Percentiles rank a stretch among this genome's conserved stretches.
Conservation (phyloP, 78 protist genomes). For the Speleostelium caveatum region DNA sequence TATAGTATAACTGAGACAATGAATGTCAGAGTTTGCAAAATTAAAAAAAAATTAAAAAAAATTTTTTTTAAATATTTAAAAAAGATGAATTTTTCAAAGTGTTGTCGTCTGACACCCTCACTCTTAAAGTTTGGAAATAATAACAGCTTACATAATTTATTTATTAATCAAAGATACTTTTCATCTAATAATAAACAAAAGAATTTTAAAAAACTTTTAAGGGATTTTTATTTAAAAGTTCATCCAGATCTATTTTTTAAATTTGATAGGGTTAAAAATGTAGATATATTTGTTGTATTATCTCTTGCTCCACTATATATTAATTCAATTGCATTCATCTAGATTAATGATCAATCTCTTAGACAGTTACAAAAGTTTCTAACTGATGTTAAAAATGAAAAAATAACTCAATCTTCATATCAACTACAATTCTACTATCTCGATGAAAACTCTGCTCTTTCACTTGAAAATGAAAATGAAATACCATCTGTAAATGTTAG, state of each 20-base stretch:
- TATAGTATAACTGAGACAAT: neutral
- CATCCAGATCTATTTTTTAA: neutral
- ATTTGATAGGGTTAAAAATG: neutral
- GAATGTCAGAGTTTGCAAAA: neutral
- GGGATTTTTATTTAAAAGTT: neutral
- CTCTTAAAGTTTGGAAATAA: too few species aligned
- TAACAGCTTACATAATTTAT: too few species aligned
- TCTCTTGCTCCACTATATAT: neutral
- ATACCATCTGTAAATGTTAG: constrained; percentile 1
- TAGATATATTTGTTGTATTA: too few species aligned
- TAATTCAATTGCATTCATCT: neutral
- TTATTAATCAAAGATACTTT: neutral
- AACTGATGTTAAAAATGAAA: constrained; percentile 34
- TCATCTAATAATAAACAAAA: too few species aligned
- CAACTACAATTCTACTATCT: neutral
- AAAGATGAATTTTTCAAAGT: too few species aligned
- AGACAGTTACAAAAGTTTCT: constrained; percentile 20
- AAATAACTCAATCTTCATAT: neutral
- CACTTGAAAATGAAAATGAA: constrained; percentile 1
- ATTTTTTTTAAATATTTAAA: too few species aligned
- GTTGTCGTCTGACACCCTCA: too few species aligned
- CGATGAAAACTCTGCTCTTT: neutral
- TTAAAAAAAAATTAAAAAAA: too few species aligned
- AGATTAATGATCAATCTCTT: neutral
- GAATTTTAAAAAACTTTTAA: too few species aligned